phyloP scores from a whole-genome alignment of 352 stramenopile species.

The Pythium aristosporum region DNA sequence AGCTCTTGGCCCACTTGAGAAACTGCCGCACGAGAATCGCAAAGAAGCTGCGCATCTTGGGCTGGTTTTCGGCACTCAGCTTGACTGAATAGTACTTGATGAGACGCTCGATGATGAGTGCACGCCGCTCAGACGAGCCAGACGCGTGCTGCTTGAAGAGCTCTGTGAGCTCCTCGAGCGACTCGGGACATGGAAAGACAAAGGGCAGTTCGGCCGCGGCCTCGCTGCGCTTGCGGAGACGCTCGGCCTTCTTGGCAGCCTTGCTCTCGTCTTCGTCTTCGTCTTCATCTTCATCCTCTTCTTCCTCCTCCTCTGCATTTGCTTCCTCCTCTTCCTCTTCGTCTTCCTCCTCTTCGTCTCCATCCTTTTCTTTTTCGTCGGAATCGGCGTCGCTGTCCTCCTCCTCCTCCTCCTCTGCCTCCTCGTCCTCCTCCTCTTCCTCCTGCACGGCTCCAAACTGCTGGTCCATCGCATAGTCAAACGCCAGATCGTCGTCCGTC shows the following conservation, averaged over 20 bases:
- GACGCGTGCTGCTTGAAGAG: slow-evolving; percentile 90
- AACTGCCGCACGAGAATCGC: slow-evolving; percentile 94
- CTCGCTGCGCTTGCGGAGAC: slow-evolving; percentile 45
- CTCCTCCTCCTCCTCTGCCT: slow-evolving; percentile 37
- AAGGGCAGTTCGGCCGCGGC: slow-evolving; percentile 89
- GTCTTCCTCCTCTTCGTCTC: slow-evolving; percentile 52
- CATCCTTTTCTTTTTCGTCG: slow-evolving; percentile 41
- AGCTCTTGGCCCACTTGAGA: slow-evolving; percentile 85
- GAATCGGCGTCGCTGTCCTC: slow-evolving; percentile 42
- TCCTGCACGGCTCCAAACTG: slow-evolving; percentile 63
- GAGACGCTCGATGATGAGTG: slow-evolving; percentile 91
- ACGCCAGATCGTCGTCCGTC: slow-evolving; percentile 90
- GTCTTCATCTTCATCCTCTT: slow-evolving; percentile 45
- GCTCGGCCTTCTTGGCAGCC: slow-evolving; percentile 73
- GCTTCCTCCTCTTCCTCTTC: slow-evolving; percentile 63
- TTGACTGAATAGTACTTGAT: slow-evolving; percentile 93
- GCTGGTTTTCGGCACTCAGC: slow-evolving; percentile 92
- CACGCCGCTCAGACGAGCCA: slow-evolving; percentile 64
- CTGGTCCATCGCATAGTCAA: slow-evolving; percentile 77
- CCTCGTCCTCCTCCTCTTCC: slow-evolving; percentile 32
- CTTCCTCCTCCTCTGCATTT: slow-evolving; percentile 50
- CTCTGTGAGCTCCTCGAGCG: slow-evolving; percentile 85
- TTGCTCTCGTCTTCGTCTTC: slow-evolving; percentile 60
- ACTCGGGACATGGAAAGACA: slow-evolving; percentile 93
- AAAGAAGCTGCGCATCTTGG: slow-evolving; percentile 96